Evolutionary conservation across 2,329 filamentous ascomycete species (phyloP).

Genomic region (Dichotomopilus funicola): DNA sequence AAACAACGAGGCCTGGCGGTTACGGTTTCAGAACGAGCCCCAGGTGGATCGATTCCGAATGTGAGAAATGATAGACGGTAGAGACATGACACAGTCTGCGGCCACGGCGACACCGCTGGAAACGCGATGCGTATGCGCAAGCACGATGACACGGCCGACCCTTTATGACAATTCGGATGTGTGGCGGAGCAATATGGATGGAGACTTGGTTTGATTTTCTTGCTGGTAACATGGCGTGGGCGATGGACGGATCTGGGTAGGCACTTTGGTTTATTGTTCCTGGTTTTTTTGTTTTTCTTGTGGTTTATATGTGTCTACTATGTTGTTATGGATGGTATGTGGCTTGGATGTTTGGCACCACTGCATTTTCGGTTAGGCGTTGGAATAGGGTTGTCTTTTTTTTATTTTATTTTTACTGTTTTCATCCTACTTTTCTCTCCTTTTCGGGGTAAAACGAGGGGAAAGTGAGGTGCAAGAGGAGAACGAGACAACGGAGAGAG

Average conservation of each 20-base stretch:
- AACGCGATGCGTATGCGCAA: not conserved
- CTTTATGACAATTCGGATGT: not conserved
- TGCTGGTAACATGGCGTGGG: not conserved
- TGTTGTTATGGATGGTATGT: constrained; percentile 3
- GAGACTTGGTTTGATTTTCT: not conserved
- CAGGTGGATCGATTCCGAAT: not conserved
- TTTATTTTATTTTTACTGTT: not conserved
- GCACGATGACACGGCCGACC: constrained; percentile 3
- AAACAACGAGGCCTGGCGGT: too few relatives aligned
- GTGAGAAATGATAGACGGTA: too few relatives aligned
- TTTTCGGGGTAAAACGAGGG: not conserved
- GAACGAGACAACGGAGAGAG: not conserved
- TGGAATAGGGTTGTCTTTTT: not conserved
- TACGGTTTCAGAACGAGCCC: not conserved
- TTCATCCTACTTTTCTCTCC: not conserved
- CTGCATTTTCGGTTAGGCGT: constrained; percentile 10
- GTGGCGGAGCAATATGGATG: not conserved
- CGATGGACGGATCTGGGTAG: not conserved
- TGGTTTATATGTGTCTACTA: not conserved
- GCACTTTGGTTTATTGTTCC: not conserved
- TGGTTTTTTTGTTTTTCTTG: not conserved
- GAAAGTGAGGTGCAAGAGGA: not conserved
- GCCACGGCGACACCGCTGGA: not conserved
- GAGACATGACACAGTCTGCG: not conserved
- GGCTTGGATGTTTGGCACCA: constrained; percentile 2